Conservation (phyloP, 192 early-diverging fungal genomes). For the Coemansia sp. region DNA sequence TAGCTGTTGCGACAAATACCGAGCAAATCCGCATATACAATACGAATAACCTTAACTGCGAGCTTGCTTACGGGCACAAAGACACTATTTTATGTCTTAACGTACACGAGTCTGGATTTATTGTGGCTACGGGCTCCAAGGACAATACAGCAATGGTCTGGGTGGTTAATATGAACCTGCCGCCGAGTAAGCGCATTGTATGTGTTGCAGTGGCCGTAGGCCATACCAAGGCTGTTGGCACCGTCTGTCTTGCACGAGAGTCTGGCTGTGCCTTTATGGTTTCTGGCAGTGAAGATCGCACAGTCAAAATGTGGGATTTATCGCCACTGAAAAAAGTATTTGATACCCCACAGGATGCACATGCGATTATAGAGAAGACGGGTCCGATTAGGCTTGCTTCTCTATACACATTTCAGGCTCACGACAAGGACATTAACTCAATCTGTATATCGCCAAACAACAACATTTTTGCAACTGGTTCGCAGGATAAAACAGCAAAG, state of each 20-base stretch:
- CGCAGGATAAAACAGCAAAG: slow-evolving; percentile 94
- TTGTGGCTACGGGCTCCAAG: slow-evolving; percentile 86
- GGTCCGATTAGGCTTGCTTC: slow-evolving; percentile 51
- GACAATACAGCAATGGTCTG: slow-evolving; percentile 87
- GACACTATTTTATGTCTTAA: slow-evolving; percentile 86
- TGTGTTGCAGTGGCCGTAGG: slow-evolving; percentile 77
- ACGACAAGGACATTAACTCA: slow-evolving; percentile 97
- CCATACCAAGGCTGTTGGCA: slow-evolving; percentile 90
- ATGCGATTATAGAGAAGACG: slow-evolving; percentile 6
- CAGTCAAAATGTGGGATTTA: slow-evolving; percentile 92
- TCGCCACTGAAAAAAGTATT: slow-evolving; percentile 46
- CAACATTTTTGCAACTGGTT: slow-evolving; percentile 87
- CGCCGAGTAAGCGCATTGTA: slow-evolving; percentile 59
- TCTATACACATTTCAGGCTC: slow-evolving; percentile 87
- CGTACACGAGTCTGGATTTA: slow-evolving; percentile 63
- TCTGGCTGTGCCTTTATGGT: slow-evolving; percentile 64
- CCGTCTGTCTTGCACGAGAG: slow-evolving; percentile 77
- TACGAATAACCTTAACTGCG: slow-evolving; percentile 73
- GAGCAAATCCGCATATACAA: slow-evolving; percentile 90
- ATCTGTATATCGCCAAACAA: slow-evolving; percentile 90
- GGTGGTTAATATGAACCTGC: slow-evolving; percentile 65
- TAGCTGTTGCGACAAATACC: slow-evolving; percentile 92
- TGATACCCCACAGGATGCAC: slow-evolving; percentile 20
- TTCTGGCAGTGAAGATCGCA: slow-evolving; percentile 91
- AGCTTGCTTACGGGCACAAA: slow-evolving; percentile 84